phyloP scores from a whole-genome alignment of 306 rosid species.

The Purshia tridentata region DNA sequence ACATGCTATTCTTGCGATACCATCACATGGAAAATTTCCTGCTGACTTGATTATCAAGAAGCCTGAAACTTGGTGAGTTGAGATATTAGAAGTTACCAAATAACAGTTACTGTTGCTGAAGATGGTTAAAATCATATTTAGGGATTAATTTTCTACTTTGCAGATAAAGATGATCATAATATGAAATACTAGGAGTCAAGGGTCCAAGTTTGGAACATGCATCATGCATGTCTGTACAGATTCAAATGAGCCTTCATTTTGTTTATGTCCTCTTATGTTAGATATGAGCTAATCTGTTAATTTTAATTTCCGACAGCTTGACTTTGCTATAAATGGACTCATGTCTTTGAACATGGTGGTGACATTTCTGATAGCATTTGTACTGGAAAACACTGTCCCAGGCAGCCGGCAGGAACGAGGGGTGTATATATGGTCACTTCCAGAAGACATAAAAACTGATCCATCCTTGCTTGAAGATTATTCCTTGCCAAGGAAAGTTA shows the following conservation, averaged over 20 bases:
- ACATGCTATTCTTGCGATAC: neutral
- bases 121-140: neutral
- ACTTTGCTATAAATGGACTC: slow-evolving; percentile 76
- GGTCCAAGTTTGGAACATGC: neutral
- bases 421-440: slow-evolving; percentile 62
- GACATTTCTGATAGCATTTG: slow-evolving; percentile 67
- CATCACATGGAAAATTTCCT: neutral
- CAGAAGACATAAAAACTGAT: slow-evolving; percentile 55
- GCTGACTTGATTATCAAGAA: neutral
- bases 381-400: slow-evolving; percentile 85
- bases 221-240: neutral
- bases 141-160: neutral
- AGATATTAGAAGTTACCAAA: neutral
- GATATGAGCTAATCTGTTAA: slow-evolving; percentile 28
- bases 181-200: neutral
- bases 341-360: slow-evolving; percentile 96
- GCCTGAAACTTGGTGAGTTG: neutral
- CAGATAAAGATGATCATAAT: neutral
- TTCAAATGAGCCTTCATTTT: neutral
- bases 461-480: slow-evolving; percentile 63
- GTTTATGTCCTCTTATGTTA: neutral
- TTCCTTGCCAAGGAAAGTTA: slow-evolving; percentile 60
- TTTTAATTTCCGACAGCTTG: slow-evolving; percentile 55
- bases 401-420: slow-evolving; percentile 85
- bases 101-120: neutral